Base-by-base conservation (phyloP, 176 grass and related monocot species). In the Eremochloa ophiuroides region DNA sequence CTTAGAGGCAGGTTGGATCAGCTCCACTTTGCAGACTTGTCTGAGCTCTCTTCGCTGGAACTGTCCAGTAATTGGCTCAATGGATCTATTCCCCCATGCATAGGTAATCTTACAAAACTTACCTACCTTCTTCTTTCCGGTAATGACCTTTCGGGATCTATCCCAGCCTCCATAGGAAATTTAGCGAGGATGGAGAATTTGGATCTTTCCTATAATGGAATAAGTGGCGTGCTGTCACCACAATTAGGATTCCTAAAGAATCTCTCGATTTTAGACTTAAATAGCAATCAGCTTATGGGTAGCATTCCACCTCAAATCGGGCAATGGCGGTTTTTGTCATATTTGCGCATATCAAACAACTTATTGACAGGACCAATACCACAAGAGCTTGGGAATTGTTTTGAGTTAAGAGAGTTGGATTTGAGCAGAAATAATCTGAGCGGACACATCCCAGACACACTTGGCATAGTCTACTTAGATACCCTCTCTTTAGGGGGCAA, bases 301-400 rank as follows among this genome's bases (percentile, higher is more conserved):
- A 72, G 4, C 39, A 85, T 85, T 62, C 75, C 83, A 30, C 16
- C 74, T 16, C 23, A 39, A 23, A 51, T 72, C n/a, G 42, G 0
- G 35, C 22, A 48, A 0, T 85, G 28, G 0, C 0, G 0, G 2
- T 0, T 0, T 30, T 64, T 79, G 17, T 5, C 0, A 0, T 2
- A 0, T 0, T 10, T 79, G 8, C 0, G 0, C 4, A 8, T 79
- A 22, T 48, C 67, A 41, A 11, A 40, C 7, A 85, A 85, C 17
- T 72, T 62, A n/a, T 28, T 85, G 10, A 51, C 16, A 39, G 75
- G 39, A 18, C 1, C 68, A 12, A 85, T 79, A 72, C 85, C 73
- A 10, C n/a, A 14, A 71, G 80, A 78, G 42, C 42, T 83, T 43
- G 55, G 56, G 18, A n/a, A n/a, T n/a, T n/a, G n/a, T n/a, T n/a